phyloP scores from a whole-genome alignment of 805 yeast genomes.

The Phaffomyces antillensis region DNA sequence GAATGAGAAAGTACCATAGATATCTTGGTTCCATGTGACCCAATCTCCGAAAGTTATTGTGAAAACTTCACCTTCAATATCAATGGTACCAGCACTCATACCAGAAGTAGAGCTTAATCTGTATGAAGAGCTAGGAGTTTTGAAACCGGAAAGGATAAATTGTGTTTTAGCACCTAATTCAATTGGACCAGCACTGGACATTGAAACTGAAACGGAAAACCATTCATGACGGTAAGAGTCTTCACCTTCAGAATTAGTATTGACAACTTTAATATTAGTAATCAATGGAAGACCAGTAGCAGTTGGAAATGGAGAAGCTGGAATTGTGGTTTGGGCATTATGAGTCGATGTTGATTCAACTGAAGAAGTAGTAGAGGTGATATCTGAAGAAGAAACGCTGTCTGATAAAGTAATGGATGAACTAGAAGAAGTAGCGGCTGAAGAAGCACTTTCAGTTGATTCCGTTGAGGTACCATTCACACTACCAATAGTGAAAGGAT shows the following conservation, averaged over 20 bases:
- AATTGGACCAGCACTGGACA: slow-evolving; percentile 2
- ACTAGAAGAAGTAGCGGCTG: background rate
- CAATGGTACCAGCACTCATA: background rate
- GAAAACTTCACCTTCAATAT: background rate
- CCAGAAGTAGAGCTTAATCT: background rate
- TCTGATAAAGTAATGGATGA: background rate
- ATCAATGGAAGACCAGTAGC: slow-evolving; percentile 5
- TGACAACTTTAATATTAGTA: slow-evolving; percentile 1
- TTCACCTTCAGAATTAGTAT: background rate
- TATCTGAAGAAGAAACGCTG: background rate
- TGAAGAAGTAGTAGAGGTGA: background rate
- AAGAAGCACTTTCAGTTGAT: background rate
- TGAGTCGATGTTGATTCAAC: background rate
- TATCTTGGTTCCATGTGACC: slow-evolving; percentile 3
- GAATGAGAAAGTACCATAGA: slow-evolving; percentile 2
- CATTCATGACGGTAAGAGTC: slow-evolving; percentile 2
- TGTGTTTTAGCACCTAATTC: slow-evolving; percentile 4
- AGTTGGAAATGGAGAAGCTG: background rate
- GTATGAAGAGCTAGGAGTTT: background rate
- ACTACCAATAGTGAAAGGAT: slow-evolving; percentile 2
- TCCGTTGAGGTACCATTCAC: background rate
- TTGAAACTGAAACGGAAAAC: slow-evolving; percentile 3
- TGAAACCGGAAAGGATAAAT: slow-evolving; percentile 5
- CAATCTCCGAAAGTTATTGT: slow-evolving; percentile 4
- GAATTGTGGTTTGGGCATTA: background rate